These are phyloP conservation scores for Wickerhamomyces silvicola DNA, from an alignment of 805 yeast genomes.

Conservation along the genomic window DNA sequence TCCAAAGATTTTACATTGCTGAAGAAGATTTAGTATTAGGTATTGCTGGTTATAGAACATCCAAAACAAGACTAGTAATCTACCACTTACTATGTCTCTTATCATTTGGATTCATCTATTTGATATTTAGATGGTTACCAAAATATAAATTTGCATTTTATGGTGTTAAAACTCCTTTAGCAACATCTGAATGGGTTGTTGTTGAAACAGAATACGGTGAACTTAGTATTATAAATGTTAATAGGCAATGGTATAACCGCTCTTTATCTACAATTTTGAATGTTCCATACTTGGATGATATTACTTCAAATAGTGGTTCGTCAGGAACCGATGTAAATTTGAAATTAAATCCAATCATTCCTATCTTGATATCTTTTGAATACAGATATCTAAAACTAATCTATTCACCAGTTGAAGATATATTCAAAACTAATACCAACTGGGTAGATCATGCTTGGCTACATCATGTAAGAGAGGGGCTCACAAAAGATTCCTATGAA, in stretches of 20 bases:
- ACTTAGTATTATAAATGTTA: conserved; percentile 51
- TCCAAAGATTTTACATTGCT: conserved; percentile 85
- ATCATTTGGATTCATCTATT: conserved; percentile 68
- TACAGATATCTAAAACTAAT: conserved; percentile 80
- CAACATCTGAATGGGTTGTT: conserved; percentile 86
- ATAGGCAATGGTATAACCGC: conserved; percentile 59
- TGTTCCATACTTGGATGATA: conserved; percentile 23
- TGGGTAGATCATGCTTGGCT: conserved; percentile 87
- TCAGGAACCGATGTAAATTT: conserved; percentile 11
- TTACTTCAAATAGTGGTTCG: conserved; percentile 13
- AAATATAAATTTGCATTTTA: conserved; percentile 57
- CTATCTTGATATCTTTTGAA: conserved; percentile 61
- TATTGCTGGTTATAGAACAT: conserved; percentile 79
- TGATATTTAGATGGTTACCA: conserved; percentile 84
- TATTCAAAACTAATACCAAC: conserved; percentile 73
- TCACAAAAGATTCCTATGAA: conserved; percentile 60
- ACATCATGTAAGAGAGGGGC: conserved; percentile 54
- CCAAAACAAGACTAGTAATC: conserved; percentile 34
- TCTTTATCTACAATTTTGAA: conserved; percentile 63
- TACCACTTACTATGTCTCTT: conserved; percentile 50
- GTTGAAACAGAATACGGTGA: conserved; percentile 94
- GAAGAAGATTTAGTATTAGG: conserved; percentile 95
- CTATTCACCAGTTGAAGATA: conserved; percentile 82
- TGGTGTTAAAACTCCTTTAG: conserved; percentile 66
- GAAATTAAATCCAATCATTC: conserved; percentile 40